Conservation (phyloP, 2,329 filamentous ascomycete genomes). For the Penicillium sp. region DNA sequence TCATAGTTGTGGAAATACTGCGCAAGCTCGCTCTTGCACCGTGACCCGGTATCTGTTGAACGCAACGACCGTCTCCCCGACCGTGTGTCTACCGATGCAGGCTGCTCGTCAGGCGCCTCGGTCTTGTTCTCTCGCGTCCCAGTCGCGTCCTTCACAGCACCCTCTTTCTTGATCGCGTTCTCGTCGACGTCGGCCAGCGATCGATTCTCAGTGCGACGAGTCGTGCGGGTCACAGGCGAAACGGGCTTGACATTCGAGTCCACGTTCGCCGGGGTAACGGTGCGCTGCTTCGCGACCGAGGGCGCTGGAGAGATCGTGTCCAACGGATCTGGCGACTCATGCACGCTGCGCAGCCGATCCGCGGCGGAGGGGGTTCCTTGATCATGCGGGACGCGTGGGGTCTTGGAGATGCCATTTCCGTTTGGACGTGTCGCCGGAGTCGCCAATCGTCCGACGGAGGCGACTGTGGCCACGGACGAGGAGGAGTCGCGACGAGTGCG, state of each 20-base stretch:
- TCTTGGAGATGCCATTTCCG: conserved; percentile 13
- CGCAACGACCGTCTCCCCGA: conserved; percentile 72
- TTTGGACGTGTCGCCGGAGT: conserved; percentile 11
- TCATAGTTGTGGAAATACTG: conserved; percentile 93
- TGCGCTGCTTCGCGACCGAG: conserved; percentile 7
- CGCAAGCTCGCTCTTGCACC: conserved; percentile 87
- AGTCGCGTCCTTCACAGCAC: neutral
- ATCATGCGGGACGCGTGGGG: conserved; percentile 10
- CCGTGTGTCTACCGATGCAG: conserved; percentile 1
- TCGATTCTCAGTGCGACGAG: conserved; percentile 11
- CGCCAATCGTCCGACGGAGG: conserved; percentile 11
- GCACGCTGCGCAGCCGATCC: conserved; percentile 9
- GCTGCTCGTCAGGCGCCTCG: conserved; percentile 9
- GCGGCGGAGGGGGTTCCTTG: conserved; percentile 11
- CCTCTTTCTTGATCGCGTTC: neutral
- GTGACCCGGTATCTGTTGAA: conserved; percentile 75
- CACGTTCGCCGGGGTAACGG: neutral
- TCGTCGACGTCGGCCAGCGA: neutral
- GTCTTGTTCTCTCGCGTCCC: conserved; percentile 7
- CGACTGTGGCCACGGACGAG: conserved; percentile 17
- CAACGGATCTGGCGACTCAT: conserved; percentile 28
- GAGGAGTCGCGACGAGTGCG: conserved; percentile 17
- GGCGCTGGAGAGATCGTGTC: conserved; percentile 24
- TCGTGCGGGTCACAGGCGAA: conserved; percentile 18
- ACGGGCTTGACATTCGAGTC: conserved; percentile 11